Conservation (phyloP, 2,329 filamentous ascomycete genomes). For the Cladosporium velox region DNA sequence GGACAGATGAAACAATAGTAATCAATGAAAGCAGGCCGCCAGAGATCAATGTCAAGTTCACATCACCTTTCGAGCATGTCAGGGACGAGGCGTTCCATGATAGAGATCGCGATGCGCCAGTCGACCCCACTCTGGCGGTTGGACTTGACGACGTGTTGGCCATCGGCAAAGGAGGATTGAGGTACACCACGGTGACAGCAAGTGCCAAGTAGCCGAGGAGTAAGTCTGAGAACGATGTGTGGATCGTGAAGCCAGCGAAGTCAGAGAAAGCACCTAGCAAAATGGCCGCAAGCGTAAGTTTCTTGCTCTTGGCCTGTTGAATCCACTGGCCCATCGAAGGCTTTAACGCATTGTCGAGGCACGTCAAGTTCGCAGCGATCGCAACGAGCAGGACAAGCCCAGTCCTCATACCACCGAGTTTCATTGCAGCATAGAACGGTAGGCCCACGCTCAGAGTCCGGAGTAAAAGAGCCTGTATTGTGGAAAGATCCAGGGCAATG, state of each 20-base stretch:
- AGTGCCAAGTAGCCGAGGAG: constrained; percentile 52
- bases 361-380: constrained; percentile 20
- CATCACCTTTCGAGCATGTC: constrained; percentile 43
- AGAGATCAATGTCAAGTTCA: constrained; percentile 45
- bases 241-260: constrained; percentile 35
- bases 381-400: constrained; percentile 54
- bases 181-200: constrained; percentile 46
- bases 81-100: constrained; percentile 32
- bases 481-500: constrained; percentile 24
- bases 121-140: background rate
- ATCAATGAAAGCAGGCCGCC: constrained; percentile 42
- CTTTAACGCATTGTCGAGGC: constrained; percentile 29
- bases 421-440: constrained; percentile 58
- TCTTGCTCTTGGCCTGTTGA: constrained; percentile 41
- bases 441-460: constrained; percentile 39
- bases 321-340: constrained; percentile 32
- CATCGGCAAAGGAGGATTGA: constrained; percentile 52
- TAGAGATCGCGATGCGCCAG: background rate
- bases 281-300: constrained; percentile 40
- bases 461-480: background rate
- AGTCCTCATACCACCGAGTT: constrained; percentile 57
- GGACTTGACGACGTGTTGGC: background rate
- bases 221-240: constrained; percentile 29
- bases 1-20: constrained; percentile 40
- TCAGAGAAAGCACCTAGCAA: constrained; percentile 40